These are phyloP conservation scores for Taphrina flavorubra DNA, from an alignment of 1,139 yeast species.

Conservation along the genomic window DNA sequence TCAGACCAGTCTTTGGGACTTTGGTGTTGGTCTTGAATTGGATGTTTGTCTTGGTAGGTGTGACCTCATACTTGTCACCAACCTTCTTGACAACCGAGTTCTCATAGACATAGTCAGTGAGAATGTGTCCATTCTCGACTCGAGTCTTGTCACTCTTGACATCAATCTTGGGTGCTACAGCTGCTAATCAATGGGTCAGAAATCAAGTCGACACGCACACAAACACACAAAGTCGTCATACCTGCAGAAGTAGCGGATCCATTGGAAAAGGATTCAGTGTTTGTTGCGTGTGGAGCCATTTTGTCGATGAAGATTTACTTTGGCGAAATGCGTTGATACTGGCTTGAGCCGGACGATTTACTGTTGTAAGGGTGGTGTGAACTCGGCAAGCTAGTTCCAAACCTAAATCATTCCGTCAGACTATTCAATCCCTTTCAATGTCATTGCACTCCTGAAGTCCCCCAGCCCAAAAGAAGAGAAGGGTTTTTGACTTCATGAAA, in stretches of 20 bases:
- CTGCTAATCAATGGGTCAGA: constrained; percentile 46
- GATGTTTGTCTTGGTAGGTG: constrained; percentile 74
- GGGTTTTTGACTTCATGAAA: no score
- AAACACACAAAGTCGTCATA: constrained; percentile 51
- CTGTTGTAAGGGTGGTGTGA: constrained; percentile 33
- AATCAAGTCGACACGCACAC: constrained; percentile 36
- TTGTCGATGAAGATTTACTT: constrained; percentile 13
- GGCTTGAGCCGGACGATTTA: constrained; percentile 28
- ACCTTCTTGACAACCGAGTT: constrained; percentile 64
- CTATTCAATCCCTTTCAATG: no score
- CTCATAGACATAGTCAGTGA: constrained; percentile 72
- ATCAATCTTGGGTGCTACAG: constrained; percentile 63
- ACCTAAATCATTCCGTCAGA: constrained; percentile 1
- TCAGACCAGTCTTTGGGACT: constrained; percentile 78
- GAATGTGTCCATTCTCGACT: constrained; percentile 59
- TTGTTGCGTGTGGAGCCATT: constrained; percentile 52
- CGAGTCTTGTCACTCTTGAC: constrained; percentile 44
- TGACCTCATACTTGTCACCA: constrained; percentile 66
- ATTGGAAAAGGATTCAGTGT: constrained; percentile 49
- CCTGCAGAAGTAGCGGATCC: constrained; percentile 47
- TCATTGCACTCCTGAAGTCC: no score
- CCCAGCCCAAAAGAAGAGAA: no score
- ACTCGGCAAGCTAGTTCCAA: constrained; percentile 37
- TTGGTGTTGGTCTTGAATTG: constrained; percentile 84
- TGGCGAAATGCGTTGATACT: constrained; percentile 28